Evolutionary conservation across 1,284 basidiomycete genomes (phyloP).

Genomic region (Sporisorium scitamineum): DNA sequence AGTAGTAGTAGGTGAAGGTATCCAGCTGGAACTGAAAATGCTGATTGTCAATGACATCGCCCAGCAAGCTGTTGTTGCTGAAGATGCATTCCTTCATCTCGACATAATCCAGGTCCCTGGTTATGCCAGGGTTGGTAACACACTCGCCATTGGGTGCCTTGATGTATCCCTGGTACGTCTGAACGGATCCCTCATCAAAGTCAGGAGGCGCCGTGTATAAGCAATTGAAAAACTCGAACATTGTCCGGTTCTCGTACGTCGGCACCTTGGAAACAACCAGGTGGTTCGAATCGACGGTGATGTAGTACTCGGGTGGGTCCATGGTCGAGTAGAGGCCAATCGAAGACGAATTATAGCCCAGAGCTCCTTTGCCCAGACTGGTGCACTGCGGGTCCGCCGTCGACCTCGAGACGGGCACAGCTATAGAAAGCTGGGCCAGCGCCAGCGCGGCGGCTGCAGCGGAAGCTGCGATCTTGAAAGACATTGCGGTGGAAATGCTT

Average conservation of each 20-base stretch:
- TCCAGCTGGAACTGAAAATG: conserved; percentile 22
- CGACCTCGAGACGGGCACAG: conserved; percentile 8
- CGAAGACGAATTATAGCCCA: conserved; percentile 16
- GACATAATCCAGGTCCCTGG: neutral
- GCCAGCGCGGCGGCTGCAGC: too few species aligned
- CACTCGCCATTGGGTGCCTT: conserved; percentile 13
- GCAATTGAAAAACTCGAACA: conserved; percentile 26
- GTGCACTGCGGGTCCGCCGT: neutral
- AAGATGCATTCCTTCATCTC: conserved; percentile 11
- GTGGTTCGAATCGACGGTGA: conserved; percentile 1
- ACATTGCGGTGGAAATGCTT: too few species aligned
- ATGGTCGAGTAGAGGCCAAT: neutral
- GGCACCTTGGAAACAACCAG: neutral
- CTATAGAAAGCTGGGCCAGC: neutral
- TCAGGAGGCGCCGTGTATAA: neutral
- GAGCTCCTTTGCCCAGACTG: conserved; percentile 18
- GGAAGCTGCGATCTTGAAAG: too few species aligned
- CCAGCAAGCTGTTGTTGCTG: neutral
- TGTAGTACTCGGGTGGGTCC: conserved; percentile 5
- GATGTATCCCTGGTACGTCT: conserved; percentile 25
- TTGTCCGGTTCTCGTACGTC: conserved; percentile 4
- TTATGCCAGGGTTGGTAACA: too few species aligned
- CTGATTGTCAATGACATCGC: conserved; percentile 10
- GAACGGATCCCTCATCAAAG: neutral
- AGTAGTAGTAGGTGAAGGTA: conserved; percentile 9